Evolutionary conservation across 768 basidiomycete genomes (phyloP), one percentile per base, ranked within the genome.

Genomic region (Psilocybe azurescens): DNA sequence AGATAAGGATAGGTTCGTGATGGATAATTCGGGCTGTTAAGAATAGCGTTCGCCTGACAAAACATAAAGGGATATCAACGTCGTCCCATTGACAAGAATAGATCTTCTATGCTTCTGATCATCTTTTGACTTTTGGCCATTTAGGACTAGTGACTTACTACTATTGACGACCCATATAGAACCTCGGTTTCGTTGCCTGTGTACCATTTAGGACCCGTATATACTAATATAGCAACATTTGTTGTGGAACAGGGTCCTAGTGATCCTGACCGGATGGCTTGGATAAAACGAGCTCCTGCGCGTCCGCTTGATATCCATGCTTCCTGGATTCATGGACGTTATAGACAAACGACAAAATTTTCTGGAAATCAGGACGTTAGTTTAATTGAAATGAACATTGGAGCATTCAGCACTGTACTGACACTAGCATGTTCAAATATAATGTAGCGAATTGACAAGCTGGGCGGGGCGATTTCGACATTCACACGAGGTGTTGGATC

Each of bases 321-420:
- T 39, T 14, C 38, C 38, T 39, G 14, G 14, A 24, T 24, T 24
- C 38, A 39, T 8, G 38, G 38, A 39, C 38, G 38, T 8, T 14
- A 39, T 39, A 39, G 38, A 14, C 38, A 39, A 39, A 33, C 6
- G 51, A 52, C 28, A 52, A 52, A 52, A 28, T 11, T 50, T 30
- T 32, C 50, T 52, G 30, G 28, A 29, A 28, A 52, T n/a, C 4
- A 13, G 14, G n/a, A 5, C 33, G 14, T 33, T 18, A 53, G 33
- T 53, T 53, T n/a, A 53, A 53, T 38, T 53, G 52, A 53, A 53
- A 53, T 53, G 52, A 53, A 53, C 33, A 36, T 53, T 36, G 36
- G 33, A 33, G 52, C 52, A 33, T 52, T 52, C 30, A 16, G 50
- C 50, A 32, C 9, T 30, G 50, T 44, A 44, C 41, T 44, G 41